Evolutionary conservation across 192 early-diverging fungal species (phyloP), one percentile per base, ranked within the genome.

Genomic region (Coemansia sp.): DNA sequence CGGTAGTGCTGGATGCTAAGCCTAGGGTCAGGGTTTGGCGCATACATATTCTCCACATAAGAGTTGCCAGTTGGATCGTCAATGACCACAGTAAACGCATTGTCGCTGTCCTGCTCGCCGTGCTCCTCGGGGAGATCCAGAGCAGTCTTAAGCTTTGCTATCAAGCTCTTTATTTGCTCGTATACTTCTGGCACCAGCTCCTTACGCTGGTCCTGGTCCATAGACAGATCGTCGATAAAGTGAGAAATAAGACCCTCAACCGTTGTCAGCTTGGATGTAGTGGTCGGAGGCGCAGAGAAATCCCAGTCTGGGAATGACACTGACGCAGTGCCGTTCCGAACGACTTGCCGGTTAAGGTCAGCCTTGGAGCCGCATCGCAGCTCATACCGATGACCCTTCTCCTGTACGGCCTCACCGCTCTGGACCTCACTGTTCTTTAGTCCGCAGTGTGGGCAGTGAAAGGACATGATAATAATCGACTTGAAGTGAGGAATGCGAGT

Each of bases 401-500:
- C 91, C 39, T 89, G 87, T n/a, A 96, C 82, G 55, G 90, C 80
- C 45, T 92, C 88, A 41, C 94, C 94, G 66, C 90, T 89, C 76
- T 95, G 95, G 58, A 95, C 85, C 82, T 95, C 95, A 77, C 94
- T 98, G 75, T 96, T 94, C 68, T 86, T 85, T 65, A 92, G 85
- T 1, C 91, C 91, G 74, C 96, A 98, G 85, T 96, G 95, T 31
- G 89, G 87, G 76, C 93, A 93, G 74, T 92, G 90, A 69, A 95
- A 93, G 32, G 90, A 90, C 89, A 92, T 91, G 23, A 94, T 66
- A 36, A 93, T 87, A 57, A 94, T 84, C 64, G 96, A 93, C 70
- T 89, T 89, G 82, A 96, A 98, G 82, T 98, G 94, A 48, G 96
- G 95, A 64, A 98, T 94, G 50, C 88, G 87, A 11, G 96, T 96